A percentile compares a stretch with the other conserved stretches of the same genome.
Conservation (phyloP, 2,329 filamentous ascomycete species). For the Dactylellina sp. region DNA sequence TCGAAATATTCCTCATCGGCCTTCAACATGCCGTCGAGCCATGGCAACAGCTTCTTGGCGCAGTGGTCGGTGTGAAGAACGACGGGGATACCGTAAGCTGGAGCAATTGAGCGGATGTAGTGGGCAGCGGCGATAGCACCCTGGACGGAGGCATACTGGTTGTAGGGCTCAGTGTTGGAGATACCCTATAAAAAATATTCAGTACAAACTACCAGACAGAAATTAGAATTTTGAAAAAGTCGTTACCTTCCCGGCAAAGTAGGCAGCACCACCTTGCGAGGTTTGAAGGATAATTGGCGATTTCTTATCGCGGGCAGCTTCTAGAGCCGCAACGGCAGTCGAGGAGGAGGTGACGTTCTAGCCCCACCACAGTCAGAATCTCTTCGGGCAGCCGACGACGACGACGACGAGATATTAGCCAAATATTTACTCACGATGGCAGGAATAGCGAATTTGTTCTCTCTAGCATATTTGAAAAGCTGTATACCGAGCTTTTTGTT, state of each 20-base stretch:
- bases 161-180: conserved; percentile 70
- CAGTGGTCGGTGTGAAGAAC: conserved; percentile 98
- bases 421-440: conserved; percentile 71
- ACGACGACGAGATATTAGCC: too few species aligned
- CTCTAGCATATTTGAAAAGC: conserved; percentile 90
- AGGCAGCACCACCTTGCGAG: conserved; percentile 92
- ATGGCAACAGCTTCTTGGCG: conserved; percentile 98
- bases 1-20: conserved; percentile 97
- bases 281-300: conserved; percentile 92
- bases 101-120: conserved; percentile 90
- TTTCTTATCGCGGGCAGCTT: conserved; percentile 93
- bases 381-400: background rate
- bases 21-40: conserved; percentile 95
- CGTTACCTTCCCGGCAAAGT: conserved; percentile 84
- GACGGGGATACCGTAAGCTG: conserved; percentile 87
- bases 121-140: conserved; percentile 90
- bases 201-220: conserved; percentile 60
- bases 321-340: conserved; percentile 84
- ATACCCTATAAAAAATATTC: conserved; percentile 71
- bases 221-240: background rate
- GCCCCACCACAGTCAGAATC: conserved; percentile 11
- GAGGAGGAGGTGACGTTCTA: conserved; percentile 93
- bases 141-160: conserved; percentile 88
- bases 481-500: conserved; percentile 58
- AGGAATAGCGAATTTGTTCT: conserved; percentile 88